Percentiles rank a stretch among this genome's conserved stretches.
Evolutionary conservation across 441 rosid genomes (phyloP).

Genomic region (Raphanus hybrid): DNA sequence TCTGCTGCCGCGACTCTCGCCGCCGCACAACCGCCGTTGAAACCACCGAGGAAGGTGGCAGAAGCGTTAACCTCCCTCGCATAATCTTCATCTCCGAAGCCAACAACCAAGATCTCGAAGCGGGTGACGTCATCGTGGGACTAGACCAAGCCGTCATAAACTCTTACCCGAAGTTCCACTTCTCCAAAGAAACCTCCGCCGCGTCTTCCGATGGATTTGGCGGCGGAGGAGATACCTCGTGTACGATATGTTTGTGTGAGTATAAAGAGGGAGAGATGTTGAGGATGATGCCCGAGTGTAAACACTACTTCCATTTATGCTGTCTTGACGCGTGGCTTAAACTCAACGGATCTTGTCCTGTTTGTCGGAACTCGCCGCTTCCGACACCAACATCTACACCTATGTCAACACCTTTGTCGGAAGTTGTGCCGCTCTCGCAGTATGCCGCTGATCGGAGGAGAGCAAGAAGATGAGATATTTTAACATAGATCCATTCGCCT

Average conservation of each 20-base stretch:
- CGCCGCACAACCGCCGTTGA: slow-evolving; percentile 44
- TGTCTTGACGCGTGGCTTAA: slow-evolving; percentile 94
- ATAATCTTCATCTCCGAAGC: slow-evolving; percentile 77
- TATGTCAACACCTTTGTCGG: slow-evolving; percentile 87
- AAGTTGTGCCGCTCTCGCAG: slow-evolving; percentile 91
- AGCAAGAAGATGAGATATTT: slow-evolving; percentile 46
- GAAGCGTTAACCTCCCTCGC: slow-evolving; percentile 76
- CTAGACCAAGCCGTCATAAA: slow-evolving; percentile 78
- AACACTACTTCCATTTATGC: slow-evolving; percentile 75
- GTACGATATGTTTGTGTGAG: slow-evolving; percentile 90
- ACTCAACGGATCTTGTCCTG: slow-evolving; percentile 95
- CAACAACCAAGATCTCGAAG: slow-evolving; percentile 48
- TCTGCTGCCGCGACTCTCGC: slow-evolving; percentile 78
- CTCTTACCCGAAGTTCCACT: slow-evolving; percentile 84
- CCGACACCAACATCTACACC: slow-evolving; percentile 85
- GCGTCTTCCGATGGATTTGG: slow-evolving; percentile 33
- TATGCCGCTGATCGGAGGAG: slow-evolving; percentile 81
- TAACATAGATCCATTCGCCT: slow-evolving; percentile 32
- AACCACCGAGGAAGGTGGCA: slow-evolving; percentile 35
- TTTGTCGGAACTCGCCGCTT: slow-evolving; percentile 85
- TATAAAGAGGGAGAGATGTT: slow-evolving; percentile 87
- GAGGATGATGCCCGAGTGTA: slow-evolving; percentile 98
- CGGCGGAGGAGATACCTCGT: slow-evolving; percentile 45
- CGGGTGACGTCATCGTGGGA: slow-evolving; percentile 56
- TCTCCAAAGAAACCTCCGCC: slow-evolving; percentile 47